These are phyloP conservation scores for Teratosphaeriaceae sp. DNA, from an alignment of 2,329 filamentous ascomycete genomes.

Conservation along the genomic window DNA sequence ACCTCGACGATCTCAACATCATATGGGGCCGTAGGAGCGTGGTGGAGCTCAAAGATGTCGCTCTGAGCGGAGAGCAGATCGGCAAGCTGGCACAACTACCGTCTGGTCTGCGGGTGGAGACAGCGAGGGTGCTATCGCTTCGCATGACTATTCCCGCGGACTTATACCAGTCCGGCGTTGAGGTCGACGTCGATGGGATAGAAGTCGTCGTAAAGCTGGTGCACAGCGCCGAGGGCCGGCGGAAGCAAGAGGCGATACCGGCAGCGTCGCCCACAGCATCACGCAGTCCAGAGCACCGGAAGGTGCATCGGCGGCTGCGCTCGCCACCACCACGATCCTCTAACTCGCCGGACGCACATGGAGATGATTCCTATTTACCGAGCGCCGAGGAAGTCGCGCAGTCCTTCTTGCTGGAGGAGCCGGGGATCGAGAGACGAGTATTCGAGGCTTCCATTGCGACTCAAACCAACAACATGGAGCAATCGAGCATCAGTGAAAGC, in stretches of 20 bases:
- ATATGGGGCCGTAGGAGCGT: slow-evolving; percentile 74
- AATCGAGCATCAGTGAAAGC: slow-evolving; percentile 47
- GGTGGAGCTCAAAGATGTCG: slow-evolving; percentile 81
- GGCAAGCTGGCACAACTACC: slow-evolving; percentile 53
- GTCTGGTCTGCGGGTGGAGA: slow-evolving; percentile 60
- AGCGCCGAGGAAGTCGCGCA: slow-evolving; percentile 67
- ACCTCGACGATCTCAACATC: slow-evolving; percentile 80
- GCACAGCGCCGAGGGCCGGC: slow-evolving; percentile 4
- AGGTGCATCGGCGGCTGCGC: slow-evolving; percentile 28
- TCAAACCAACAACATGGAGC: slow-evolving; percentile 49
- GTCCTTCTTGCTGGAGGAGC: slow-evolving; percentile 70
- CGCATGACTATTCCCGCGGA: slow-evolving; percentile 82
- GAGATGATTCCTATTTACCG: slow-evolving; percentile 45
- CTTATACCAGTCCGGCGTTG: slow-evolving; percentile 77
- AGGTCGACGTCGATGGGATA: slow-evolving; percentile 74
- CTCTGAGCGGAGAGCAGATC: slow-evolving; percentile 59
- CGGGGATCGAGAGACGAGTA: slow-evolving; percentile 56
- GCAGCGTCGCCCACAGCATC: slow-evolving; percentile 14
- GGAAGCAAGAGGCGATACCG: slow-evolving; percentile 24
- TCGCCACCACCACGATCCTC: slow-evolving; percentile 19
- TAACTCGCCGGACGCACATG: slow-evolving; percentile 22
- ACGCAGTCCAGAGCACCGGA: slow-evolving; percentile 28
- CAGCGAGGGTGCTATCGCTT: slow-evolving; percentile 68
- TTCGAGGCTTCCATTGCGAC: slow-evolving; percentile 63
- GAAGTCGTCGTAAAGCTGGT: slow-evolving; percentile 49